Evolutionary conservation across 1,284 basidiomycete species (phyloP), one percentile per base, ranked within the genome.

Genomic region (Puccinia horiana): DNA sequence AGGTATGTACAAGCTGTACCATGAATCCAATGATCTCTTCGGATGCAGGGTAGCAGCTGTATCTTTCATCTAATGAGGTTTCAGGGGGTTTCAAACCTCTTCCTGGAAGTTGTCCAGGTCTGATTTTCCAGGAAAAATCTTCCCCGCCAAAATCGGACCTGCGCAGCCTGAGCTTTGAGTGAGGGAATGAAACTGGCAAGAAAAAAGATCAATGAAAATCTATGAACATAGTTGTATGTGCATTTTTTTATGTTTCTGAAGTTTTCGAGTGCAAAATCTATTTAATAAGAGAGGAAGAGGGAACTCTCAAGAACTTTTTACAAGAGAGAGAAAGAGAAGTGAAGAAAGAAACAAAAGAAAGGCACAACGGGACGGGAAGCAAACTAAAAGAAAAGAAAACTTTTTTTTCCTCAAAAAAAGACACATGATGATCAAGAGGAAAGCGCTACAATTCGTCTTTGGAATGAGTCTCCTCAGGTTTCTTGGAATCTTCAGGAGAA

Each of bases 371-470:
- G 23, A 37, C 23, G 6, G 40, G 20, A 72, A 72, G 42, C 37
- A 5, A 32, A 42, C 35, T 2, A 67, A 40, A 69, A 47, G 47
- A 44, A 47, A 69, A 42, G n/a, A 23, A 44, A 54, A n/a, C n/a
- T 20, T 29, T 29, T 6, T 29, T 58, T 58, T 63, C 61, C 61
- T 63, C 61, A 44, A 69, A 44, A 69, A 69, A 54, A 54, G 32
- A 73, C 52, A 1, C 6, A 32, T 47, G 18, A 73, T 26, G 37
- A 73, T 11, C 42, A 73, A 73, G 47, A 73, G 37, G n/a, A 52
- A 73, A 49, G 37, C 16, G 26, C n/a, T 58, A 75, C 52, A 75
- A 44, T 61, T 75, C 73, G 61, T 75, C 73, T 35, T 75, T 75
- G n/a, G 73, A 23, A 61, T 75, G 73, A 18, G 54, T 20, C 26